phyloP scores from a whole-genome alignment of 192 early-diverging fungal genomes.

The Coemansia sp. region DNA sequence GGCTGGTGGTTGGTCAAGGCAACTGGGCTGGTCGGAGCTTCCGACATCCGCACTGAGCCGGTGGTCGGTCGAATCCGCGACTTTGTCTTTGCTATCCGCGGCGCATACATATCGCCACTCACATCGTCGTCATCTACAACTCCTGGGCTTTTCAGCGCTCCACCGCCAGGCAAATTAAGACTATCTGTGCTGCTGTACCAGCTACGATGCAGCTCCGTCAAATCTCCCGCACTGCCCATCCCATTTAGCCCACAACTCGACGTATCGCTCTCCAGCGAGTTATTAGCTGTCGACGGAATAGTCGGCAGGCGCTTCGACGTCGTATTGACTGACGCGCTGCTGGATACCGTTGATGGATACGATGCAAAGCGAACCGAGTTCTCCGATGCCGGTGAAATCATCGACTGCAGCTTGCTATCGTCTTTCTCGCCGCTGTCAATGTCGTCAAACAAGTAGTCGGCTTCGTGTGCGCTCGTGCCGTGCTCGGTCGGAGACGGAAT shows the following conservation, averaged over 20 bases:
- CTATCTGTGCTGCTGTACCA: conserved; percentile 56
- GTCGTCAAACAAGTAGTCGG: conserved; percentile 52
- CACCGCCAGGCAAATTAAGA: conserved; percentile 35
- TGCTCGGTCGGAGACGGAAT: conserved; percentile 49
- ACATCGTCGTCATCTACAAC: conserved; percentile 12
- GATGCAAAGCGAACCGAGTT: conserved; percentile 38
- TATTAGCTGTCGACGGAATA: conserved; percentile 35
- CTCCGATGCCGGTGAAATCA: conserved; percentile 45
- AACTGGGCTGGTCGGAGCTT: neutral
- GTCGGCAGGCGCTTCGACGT: conserved; percentile 21
- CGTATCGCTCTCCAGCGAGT: conserved; percentile 13
- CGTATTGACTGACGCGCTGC: conserved; percentile 24
- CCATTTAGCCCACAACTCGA: conserved; percentile 4
- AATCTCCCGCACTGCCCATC: conserved; percentile 31
- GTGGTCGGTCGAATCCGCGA: conserved; percentile 29
- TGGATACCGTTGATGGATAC: conserved; percentile 41
- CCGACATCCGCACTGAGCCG: conserved; percentile 6
- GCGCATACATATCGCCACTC: conserved; percentile 21
- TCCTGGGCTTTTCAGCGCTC: conserved; percentile 18
- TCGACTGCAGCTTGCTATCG: conserved; percentile 28
- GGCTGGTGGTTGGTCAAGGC: neutral
- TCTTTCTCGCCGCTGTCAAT: conserved; percentile 24
- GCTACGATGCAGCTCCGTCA: conserved; percentile 40
- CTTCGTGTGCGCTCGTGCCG: conserved; percentile 24
- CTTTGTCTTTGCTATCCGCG: conserved; percentile 27